Conservation (phyloP, 768 basidiomycete species). For the Pisolithus microcarpus region DNA sequence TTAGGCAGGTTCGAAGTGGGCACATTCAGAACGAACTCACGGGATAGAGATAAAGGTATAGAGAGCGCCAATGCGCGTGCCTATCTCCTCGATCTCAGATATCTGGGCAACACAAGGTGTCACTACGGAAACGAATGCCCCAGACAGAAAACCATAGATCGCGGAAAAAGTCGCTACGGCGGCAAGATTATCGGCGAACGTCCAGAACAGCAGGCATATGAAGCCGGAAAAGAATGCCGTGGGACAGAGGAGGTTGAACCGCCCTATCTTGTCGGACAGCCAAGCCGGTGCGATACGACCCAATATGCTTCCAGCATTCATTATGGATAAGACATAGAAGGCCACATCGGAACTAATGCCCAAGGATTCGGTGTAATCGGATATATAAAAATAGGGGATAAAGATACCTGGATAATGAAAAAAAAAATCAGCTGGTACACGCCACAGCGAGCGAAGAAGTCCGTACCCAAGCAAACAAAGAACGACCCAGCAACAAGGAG, state of each 20-base stretch:
- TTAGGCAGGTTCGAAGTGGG: neutral
- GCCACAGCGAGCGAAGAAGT: neutral
- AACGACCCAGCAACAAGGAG: conserved; percentile 49
- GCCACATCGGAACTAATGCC: conserved; percentile 32
- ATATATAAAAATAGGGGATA: conserved; percentile 66
- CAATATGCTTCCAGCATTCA: conserved; percentile 62
- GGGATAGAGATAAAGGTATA: conserved; percentile 63
- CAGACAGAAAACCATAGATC: conserved; percentile 57
- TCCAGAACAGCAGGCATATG: conserved; percentile 53
- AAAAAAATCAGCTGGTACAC: neutral
- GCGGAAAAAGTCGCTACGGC: conserved; percentile 46
- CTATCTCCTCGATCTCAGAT: conserved; percentile 51
- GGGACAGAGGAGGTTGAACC: conserved; percentile 60
- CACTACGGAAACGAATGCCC: conserved; percentile 61
- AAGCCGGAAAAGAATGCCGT: conserved; percentile 57
- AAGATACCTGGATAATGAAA: conserved; percentile 45
- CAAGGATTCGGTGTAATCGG: conserved; percentile 45
- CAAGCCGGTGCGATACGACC: conserved; percentile 61
- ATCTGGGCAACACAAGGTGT: conserved; percentile 65
- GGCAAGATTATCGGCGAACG: conserved; percentile 34
- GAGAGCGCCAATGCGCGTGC: conserved; percentile 55
- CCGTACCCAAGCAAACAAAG: conserved; percentile 54
- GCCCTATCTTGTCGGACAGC: conserved; percentile 57
- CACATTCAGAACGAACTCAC: conserved; percentile 40
- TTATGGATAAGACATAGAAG: conserved; percentile 53